Evolutionary conservation across 176 grass and related monocot genomes (phyloP), one percentile per base, ranked within the genome.

Genomic region (Rhynchospora breviuscula): DNA sequence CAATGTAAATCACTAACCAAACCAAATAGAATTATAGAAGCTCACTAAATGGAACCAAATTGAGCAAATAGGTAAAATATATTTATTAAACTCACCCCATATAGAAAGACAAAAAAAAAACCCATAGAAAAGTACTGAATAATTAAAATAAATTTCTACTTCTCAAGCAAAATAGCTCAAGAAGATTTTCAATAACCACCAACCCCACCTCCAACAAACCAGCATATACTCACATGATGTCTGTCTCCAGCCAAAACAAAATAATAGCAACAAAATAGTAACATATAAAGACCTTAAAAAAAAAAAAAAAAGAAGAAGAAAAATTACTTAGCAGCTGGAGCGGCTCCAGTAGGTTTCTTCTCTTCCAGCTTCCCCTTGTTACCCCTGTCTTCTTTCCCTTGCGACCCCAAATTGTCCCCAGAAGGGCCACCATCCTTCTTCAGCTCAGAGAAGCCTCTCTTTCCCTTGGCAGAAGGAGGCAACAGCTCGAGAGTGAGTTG

Each of bases 371-470:
- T 81, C 67, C 86, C 84, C 87, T 93, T 87, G 83, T 71, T 83
- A 77, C 85, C 65, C 72, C 89, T 88, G 3, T 90, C 89, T 2
- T 92, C 88, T 11, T 85, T 87, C 6, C 59, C 82, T 57, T 76
- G 91, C 31, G 17, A 83, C 57, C 17, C 66, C 1, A 78, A 56
- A 83, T 88, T 84, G 23, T 68, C 43, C 60, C 59, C 89, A n/a
- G 56, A 68, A 35, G 65, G 70, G 59, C 85, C 85, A 47, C 63
- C 84, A 46, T 81, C 79, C 78, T 83, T 87, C 35, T 67, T 89
- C 10, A 83, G 51, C 25, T 92, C 87, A 18, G 95, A 85, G 66
- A 93, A 97, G 71, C 90, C 92, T 40, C 95, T 88, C 75, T 98
- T 98, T n/a, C 89, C 89, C 44, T 92, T 89, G 3, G 80, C 81